These are phyloP conservation scores for Diaporthe sp. DNA, from an alignment of 2,329 filamentous ascomycete genomes.

Conservation along the genomic window DNA sequence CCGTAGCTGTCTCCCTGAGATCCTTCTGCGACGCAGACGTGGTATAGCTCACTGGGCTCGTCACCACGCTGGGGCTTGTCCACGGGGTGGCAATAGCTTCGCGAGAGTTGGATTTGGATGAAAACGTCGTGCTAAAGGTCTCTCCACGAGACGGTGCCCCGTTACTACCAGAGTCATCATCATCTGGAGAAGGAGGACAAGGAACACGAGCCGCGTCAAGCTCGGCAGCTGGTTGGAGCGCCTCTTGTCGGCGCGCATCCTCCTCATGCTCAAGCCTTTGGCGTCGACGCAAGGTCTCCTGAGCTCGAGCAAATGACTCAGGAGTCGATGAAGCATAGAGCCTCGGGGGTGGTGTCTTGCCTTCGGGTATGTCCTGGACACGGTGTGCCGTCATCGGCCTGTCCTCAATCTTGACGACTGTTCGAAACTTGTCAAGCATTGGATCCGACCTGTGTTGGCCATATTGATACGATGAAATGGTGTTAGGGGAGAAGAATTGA, in stretches of 20 bases:
- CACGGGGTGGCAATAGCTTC: conserved; percentile 60
- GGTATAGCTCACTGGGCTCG: conserved; percentile 57
- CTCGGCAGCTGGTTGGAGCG: conserved; percentile 36
- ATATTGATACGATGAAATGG: conserved; percentile 54
- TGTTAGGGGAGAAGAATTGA: conserved; percentile 51
- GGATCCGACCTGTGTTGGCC: conserved; percentile 54
- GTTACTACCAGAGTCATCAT: conserved; percentile 48
- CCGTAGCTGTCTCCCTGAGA: conserved; percentile 57
- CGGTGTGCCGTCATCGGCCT: conserved; percentile 61
- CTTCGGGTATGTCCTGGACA: conserved; percentile 50
- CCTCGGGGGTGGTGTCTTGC: conserved; percentile 47
- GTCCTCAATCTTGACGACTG: conserved; percentile 50
- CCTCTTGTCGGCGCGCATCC: conserved; percentile 42
- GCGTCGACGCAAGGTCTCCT: conserved; percentile 46
- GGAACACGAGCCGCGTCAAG: conserved; percentile 46
- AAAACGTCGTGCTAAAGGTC: conserved; percentile 57
- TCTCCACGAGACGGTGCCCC: conserved; percentile 51
- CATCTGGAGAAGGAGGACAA: conserved; percentile 59
- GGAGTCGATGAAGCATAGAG: conserved; percentile 51
- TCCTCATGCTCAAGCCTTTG: conserved; percentile 48
- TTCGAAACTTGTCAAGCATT: conserved; percentile 50
- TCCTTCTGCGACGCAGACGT: conserved; percentile 50
- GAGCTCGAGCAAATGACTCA: conserved; percentile 51
- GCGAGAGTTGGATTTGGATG: conserved; percentile 63
- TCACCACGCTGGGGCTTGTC: conserved; percentile 65